These are phyloP conservation scores for Funneliformis mosseae DNA, from an alignment of 192 early-diverging fungal species.

Conservation along the genomic window DNA sequence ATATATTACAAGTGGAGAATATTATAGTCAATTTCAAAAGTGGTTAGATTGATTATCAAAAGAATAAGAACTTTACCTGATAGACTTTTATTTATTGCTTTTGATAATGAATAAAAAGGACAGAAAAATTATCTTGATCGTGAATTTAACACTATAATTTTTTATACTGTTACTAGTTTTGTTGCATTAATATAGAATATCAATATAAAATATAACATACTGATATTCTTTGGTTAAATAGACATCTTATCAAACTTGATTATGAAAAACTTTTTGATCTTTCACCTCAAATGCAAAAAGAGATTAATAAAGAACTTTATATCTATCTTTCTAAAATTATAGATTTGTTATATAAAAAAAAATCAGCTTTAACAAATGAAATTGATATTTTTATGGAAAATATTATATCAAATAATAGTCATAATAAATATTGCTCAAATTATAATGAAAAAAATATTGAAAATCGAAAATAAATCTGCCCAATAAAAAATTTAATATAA, in stretches of 20 bases:
- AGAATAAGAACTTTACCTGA: neutral
- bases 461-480: neutral
- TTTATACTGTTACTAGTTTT: constrained; percentile 15
- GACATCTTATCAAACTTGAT: neutral
- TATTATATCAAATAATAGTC: neutral
- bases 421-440: constrained; percentile 3
- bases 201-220: neutral
- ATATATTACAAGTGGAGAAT: neutral
- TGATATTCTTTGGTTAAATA: neutral
- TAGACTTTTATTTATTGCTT: constrained; percentile 6
- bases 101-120: constrained; percentile 17
- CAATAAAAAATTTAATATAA: too few relatives aligned
- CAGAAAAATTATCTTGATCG: constrained; percentile 20
- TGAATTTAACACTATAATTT: neutral
- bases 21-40: neutral
- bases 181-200: neutral
- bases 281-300: neutral
- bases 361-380: neutral
- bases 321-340: neutral
- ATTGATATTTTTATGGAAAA: neutral
- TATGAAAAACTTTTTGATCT: constrained; percentile 10
- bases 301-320: neutral
- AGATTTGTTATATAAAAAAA: neutral
- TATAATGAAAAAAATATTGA: neutral
- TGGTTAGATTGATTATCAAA: neutral